Evolutionary conservation across 345 rosid species (phyloP), one percentile per base, ranked within the genome.

Genomic region (Salix exigua): DNA sequence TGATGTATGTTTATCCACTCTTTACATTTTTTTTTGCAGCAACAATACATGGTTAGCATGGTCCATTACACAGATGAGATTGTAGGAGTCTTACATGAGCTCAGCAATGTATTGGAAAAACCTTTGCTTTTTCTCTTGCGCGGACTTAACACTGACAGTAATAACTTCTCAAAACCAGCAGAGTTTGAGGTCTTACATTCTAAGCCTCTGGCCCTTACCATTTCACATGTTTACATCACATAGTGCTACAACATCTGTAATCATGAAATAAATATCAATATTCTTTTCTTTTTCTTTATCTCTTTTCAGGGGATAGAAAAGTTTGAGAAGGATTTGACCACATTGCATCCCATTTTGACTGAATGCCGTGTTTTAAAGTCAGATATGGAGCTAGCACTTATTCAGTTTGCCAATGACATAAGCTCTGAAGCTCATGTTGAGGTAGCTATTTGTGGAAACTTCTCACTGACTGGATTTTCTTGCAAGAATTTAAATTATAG

Each of bases 371-470:
- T 92, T 75, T 28, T 84, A 66, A 94, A 92, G 88, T 91, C 97
- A 66, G 86, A 83, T 70, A 73, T 88, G 78, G 99, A 95, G 90
- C 94, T 95, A 86, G 87, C 89, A 58, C 75, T 92, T 74, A 83
- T 94, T 83, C 95, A 94, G 77, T 92, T 92, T 91, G 98, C 97
- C 61, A 92, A 92, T 83, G 95, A 90, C 77, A 94, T 94, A 78
- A 94, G 98, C 83, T 94, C 98, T 35, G 98, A 94, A 85, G 98
- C 97, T 81, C 98, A 92, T 79, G 83, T 92, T 31, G 90, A 94
- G 98, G 98, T 94, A 77, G 73, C 28, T 9, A 26, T 69, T 70
- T 70, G 25, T 23, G 31, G 11, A 25, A 60, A 62, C 38, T 6
- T 65, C 50, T 62, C 12, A 42, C 37, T 77, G 69, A 64, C 65